A percentile compares a stretch with the other conserved stretches of the same genome.
These are phyloP conservation scores for Phascolomyces articulosus DNA, from an alignment of 371 early-diverging fungal genomes.

Conservation along the genomic window DNA sequence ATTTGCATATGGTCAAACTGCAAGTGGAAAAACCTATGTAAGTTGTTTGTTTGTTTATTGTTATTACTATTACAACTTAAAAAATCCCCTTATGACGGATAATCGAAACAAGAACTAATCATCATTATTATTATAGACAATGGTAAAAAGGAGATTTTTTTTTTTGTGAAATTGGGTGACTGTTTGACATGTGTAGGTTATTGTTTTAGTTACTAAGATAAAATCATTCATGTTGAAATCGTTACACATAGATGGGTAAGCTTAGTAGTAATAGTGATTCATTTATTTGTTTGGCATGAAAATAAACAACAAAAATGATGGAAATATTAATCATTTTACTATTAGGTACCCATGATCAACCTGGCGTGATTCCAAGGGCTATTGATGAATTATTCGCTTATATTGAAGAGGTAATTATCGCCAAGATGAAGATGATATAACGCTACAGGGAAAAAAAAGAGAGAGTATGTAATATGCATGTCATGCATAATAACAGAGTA, in stretches of 20 bases:
- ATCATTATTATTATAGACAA: conserved; percentile 16
- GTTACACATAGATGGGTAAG: conserved; percentile 37
- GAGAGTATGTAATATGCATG: too few relatives aligned
- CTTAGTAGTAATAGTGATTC: background rate
- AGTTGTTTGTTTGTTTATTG: conserved; percentile 18
- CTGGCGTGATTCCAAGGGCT: conserved; percentile 62
- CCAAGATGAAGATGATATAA: background rate
- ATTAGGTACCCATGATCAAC: conserved; percentile 55
- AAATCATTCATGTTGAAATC: too few relatives aligned
- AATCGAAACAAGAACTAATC: too few relatives aligned
- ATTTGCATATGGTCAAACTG: conserved; percentile 85
- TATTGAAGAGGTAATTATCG: conserved; percentile 44
- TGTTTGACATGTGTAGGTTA: too few relatives aligned
- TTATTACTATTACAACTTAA: too few relatives aligned
- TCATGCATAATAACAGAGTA: too few relatives aligned
- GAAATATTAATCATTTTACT: conserved; percentile 6
- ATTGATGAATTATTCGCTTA: conserved; percentile 58
- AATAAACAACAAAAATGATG: too few relatives aligned
- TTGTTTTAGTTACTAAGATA: too few relatives aligned
- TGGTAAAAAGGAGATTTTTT: conserved; percentile 23
- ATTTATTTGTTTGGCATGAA: background rate
- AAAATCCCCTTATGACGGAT: too few relatives aligned
- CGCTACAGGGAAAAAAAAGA: too few relatives aligned
- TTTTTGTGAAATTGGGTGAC: too few relatives aligned
- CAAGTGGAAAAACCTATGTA: conserved; percentile 77